These are phyloP conservation scores for Pseudonitzschia multistriata DNA, from an alignment of 108 stramenopile genomes.

Conservation along the genomic window DNA sequence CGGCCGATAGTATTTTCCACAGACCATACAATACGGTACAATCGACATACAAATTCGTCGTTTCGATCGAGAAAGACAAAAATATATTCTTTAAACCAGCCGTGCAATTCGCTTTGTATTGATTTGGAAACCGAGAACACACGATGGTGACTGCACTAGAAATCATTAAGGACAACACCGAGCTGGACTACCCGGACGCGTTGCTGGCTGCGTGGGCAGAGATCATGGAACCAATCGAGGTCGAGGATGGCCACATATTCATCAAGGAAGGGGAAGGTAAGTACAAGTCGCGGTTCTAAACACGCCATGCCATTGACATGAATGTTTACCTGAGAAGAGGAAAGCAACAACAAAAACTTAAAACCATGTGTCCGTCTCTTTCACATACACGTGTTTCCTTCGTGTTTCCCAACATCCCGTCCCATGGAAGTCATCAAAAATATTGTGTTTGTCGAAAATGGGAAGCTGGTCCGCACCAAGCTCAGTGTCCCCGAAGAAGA, in stretches of 20 bases:
- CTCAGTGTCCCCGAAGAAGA: constrained; percentile 4
- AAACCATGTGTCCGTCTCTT: too few species aligned
- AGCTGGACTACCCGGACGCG: neutral
- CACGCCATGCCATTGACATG: neutral
- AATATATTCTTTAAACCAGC: too few species aligned
- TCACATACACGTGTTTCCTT: neutral
- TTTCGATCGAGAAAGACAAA: too few species aligned
- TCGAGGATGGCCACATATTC: constrained; percentile 52
- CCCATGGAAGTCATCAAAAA: constrained; percentile 1
- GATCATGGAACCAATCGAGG: constrained; percentile 37
- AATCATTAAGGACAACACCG: neutral
- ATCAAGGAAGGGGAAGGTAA: constrained; percentile 47
- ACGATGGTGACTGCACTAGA: neutral
- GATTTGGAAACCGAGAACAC: too few species aligned
- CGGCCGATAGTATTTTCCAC: too few species aligned
- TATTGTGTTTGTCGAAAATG: constrained; percentile 13
- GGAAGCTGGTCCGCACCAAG: constrained; percentile 7
- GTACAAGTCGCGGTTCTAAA: neutral
- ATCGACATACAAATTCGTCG: too few species aligned
- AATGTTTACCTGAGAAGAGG: neutral
- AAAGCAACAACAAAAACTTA: too few species aligned
- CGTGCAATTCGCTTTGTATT: too few species aligned
- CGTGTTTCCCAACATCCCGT: neutral
- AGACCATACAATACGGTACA: too few species aligned
- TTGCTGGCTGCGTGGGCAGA: constrained; percentile 26